Percentiles rank a stretch among this genome's conserved stretches.
Evolutionary conservation across 768 basidiomycete genomes (phyloP).

Genomic region (Neoboletus magnificus): DNA sequence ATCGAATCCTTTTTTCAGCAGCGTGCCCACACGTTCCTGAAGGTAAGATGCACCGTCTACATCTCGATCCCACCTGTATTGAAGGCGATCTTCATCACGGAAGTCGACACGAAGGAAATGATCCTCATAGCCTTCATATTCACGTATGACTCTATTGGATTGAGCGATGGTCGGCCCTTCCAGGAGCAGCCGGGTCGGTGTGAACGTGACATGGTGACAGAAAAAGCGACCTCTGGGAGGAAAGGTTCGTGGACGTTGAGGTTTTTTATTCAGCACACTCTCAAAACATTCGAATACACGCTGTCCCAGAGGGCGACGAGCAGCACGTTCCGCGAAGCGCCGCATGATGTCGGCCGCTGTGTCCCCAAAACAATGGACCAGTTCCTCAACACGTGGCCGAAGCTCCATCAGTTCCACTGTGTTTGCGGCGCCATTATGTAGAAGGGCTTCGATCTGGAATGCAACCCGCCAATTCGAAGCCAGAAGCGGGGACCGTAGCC

Average conservation of each 20-base stretch:
- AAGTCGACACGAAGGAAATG: slow-evolving; percentile 83
- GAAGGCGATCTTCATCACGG: slow-evolving; percentile 76
- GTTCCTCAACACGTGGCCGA: slow-evolving; percentile 39
- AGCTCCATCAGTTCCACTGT: slow-evolving; percentile 54
- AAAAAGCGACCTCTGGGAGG: slow-evolving; percentile 45
- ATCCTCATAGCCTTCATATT: slow-evolving; percentile 56
- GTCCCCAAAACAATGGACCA: slow-evolving; percentile 36
- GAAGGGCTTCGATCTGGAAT: slow-evolving; percentile 72
- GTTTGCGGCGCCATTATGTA: slow-evolving; percentile 61
- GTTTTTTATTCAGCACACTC: slow-evolving; percentile 26
- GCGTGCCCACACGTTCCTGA: slow-evolving; percentile 52
- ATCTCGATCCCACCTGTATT: slow-evolving; percentile 66
- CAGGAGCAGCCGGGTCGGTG: slow-evolving; percentile 68
- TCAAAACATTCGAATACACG: slow-evolving; percentile 46
- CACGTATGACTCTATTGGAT: slow-evolving; percentile 77
- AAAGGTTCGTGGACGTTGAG: slow-evolving; percentile 14
- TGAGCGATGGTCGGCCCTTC: slow-evolving; percentile 76
- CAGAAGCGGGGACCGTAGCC: slow-evolving; percentile 42
- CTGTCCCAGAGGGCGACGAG: slow-evolving; percentile 42
- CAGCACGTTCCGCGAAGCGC: slow-evolving; percentile 48
- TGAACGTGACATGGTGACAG: slow-evolving; percentile 75
- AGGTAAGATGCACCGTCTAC: slow-evolving; percentile 60
- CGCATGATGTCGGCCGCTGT: slow-evolving; percentile 51
- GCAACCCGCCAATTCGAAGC: slow-evolving; percentile 53
- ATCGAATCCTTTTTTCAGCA: slow-evolving; percentile 60